Conservation (phyloP, 805 yeast genomes). For the Maudiozyma serrabonitensis region DNA sequence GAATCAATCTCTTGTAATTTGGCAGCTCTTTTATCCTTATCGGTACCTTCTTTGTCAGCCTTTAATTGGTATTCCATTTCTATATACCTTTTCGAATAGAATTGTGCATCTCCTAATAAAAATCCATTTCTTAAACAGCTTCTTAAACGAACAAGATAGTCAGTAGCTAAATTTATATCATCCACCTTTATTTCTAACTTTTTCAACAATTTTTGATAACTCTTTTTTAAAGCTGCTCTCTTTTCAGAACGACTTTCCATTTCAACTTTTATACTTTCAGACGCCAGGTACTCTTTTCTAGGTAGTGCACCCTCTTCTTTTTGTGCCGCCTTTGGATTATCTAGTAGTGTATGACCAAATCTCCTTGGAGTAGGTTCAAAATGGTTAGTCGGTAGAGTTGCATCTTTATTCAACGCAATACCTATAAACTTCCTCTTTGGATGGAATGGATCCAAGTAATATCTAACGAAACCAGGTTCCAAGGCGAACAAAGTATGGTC, state of each 20-base stretch:
- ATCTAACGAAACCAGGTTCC: slow-evolving; percentile 91
- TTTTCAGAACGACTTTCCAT: slow-evolving; percentile 33
- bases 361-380: slow-evolving; percentile 83
- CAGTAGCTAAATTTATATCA: slow-evolving; percentile 33
- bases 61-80: slow-evolving; percentile 36
- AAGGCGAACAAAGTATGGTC: slow-evolving; percentile 87
- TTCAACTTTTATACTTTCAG: slow-evolving; percentile 39
- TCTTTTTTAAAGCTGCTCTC: slow-evolving; percentile 26
- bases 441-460: slow-evolving; percentile 91
- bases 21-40: slow-evolving; percentile 20
- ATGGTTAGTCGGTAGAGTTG: slow-evolving; percentile 75
- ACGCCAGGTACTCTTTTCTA: slow-evolving; percentile 55
- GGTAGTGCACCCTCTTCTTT: slow-evolving; percentile 53
- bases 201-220: slow-evolving; percentile 24
- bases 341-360: slow-evolving; percentile 63
- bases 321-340: slow-evolving; percentile 34
- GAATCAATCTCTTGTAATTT: slow-evolving; percentile 13
- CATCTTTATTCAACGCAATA: slow-evolving; percentile 57
- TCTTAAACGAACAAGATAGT: slow-evolving; percentile 46
- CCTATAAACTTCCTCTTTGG: slow-evolving; percentile 89
- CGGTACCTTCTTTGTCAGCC: slow-evolving; percentile 30
- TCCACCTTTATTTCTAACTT: slow-evolving; percentile 16
- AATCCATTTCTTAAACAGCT: slow-evolving; percentile 54
- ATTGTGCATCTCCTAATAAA: slow-evolving; percentile 44
- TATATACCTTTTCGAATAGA: slow-evolving; percentile 45